Base-by-base conservation (phyloP, 2,329 filamentous ascomycete genomes). In the Trichoderma sp. region DNA sequence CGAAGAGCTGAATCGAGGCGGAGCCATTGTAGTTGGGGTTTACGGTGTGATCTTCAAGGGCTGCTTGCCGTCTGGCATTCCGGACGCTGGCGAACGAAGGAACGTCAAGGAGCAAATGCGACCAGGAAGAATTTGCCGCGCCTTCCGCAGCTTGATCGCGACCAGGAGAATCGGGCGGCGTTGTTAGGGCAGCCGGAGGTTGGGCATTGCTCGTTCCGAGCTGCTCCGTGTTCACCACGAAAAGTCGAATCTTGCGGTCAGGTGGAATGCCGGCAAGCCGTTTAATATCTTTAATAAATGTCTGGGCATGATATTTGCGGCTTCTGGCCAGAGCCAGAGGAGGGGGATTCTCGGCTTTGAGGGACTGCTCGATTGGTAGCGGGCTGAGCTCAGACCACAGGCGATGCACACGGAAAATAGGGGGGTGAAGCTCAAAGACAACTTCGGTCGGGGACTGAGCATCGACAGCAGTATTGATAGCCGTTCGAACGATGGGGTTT, bases 361-460 rank as follows among this genome's bases (percentile, higher is more conserved):
- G 82, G 2, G 86, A 82, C 76, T 91, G 87, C 47, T 89, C 84
- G 63, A 88, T 84, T 6, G 86, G 84, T 26, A 89, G 81, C 2
- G 88, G 87, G 74, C 86, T 90, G 66, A 86, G 82, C 21, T 87
- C 83, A 3, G 88, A 88, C 79, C 90, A 91, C 2, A 98, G 85
- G 75, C 95, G 94, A 78, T 97, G 90, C 73, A 98, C 86, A 1
- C 91, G 93, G 80, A 98, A 93, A 57, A 97, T 86, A 0, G 93
- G 94, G 5, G 95, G 96, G 77, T 94, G 90, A 53, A 94, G 85
- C 82, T 98, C 96, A 80, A 92, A 97, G 76, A 92, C 85, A 61
- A 97, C 83, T 74, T 97, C 93, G 51, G 89, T 84, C 3, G 83
- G 77, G 18, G 82, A 82, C n/a, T 82, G 78, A 2, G 86, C 86